Evolutionary conservation across 1,139 yeast genomes (phyloP).

Genomic region (Candida albicans): DNA sequence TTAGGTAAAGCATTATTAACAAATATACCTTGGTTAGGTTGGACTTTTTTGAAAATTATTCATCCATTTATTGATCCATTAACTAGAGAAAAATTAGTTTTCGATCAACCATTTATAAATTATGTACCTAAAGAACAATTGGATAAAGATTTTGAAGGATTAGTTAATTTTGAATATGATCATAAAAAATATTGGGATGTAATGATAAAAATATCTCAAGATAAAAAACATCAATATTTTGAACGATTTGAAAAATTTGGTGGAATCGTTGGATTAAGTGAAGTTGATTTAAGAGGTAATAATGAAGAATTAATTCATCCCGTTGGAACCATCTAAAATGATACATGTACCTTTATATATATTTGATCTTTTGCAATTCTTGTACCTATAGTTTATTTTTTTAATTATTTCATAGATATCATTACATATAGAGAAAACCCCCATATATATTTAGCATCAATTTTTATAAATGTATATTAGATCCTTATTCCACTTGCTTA

Average conservation of each 20-base stretch:
- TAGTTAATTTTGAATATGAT: constrained; percentile 41
- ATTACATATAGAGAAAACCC: background rate
- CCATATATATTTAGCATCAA: background rate
- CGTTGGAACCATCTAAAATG: constrained; percentile 27
- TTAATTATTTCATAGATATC: too few species aligned
- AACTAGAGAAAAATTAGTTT: constrained; percentile 49
- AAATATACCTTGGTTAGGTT: constrained; percentile 50
- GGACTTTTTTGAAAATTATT: constrained; percentile 47
- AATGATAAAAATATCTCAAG: constrained; percentile 41
- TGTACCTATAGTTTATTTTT: too few species aligned
- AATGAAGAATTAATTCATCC: constrained; percentile 40
- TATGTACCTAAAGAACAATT: constrained; percentile 48
- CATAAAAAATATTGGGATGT: constrained; percentile 47
- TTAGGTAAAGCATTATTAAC: constrained; percentile 49
- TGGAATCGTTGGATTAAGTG: constrained; percentile 49
- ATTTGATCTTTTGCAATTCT: too few species aligned
- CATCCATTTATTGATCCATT: constrained; percentile 53
- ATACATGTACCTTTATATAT: constrained; percentile 1
- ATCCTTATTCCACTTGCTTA: background rate
- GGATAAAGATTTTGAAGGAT: constrained; percentile 48
- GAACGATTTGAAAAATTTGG: constrained; percentile 43
- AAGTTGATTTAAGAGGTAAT: constrained; percentile 70
- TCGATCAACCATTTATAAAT: constrained; percentile 41
- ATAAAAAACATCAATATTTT: constrained; percentile 35
- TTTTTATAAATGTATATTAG: background rate